Conservation (phyloP, 2,329 filamentous ascomycete species). For the Xylariaceae sp. region DNA sequence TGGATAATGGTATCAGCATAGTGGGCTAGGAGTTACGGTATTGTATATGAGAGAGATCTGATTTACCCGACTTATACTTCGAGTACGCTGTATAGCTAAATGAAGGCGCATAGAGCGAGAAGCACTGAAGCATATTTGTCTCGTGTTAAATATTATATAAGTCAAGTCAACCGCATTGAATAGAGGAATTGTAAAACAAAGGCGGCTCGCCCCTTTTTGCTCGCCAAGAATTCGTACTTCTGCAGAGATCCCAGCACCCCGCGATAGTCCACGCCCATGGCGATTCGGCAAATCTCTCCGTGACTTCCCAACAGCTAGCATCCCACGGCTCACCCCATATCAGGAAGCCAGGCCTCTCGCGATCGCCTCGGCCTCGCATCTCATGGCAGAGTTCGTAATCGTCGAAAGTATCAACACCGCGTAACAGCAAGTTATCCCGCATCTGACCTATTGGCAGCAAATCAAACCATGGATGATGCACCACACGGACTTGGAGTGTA, state of each 20-base stretch:
- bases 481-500: constrained; percentile 24
- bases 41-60: too few relatives aligned
- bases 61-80: too few relatives aligned
- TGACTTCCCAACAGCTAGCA: constrained; percentile 13
- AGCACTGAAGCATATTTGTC: too few relatives aligned
- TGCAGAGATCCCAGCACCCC: constrained; percentile 12
- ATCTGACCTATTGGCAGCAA: constrained; percentile 33
- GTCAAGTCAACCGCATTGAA: too few relatives aligned
- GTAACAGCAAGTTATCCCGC: constrained; percentile 31
- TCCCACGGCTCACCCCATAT: constrained; percentile 19
- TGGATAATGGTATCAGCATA: too few relatives aligned
- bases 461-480: constrained; percentile 36
- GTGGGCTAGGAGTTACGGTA: too few relatives aligned
- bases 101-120: too few relatives aligned
- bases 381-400: constrained; percentile 19
- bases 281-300: constrained; percentile 10
- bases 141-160: too few relatives aligned
- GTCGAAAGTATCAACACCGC: constrained; percentile 7
- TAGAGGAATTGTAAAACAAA: constrained; percentile 3
- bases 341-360: constrained; percentile 5
- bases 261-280: constrained; percentile 12
- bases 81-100: too few relatives aligned
- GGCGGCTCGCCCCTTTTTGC: constrained; percentile 14
- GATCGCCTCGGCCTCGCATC: constrained; percentile 1
- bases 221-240: constrained; percentile 16